These are phyloP conservation scores for Liriodendron chinense DNA, from an alignment of 164 flowering plant species.

Conservation along the genomic window DNA sequence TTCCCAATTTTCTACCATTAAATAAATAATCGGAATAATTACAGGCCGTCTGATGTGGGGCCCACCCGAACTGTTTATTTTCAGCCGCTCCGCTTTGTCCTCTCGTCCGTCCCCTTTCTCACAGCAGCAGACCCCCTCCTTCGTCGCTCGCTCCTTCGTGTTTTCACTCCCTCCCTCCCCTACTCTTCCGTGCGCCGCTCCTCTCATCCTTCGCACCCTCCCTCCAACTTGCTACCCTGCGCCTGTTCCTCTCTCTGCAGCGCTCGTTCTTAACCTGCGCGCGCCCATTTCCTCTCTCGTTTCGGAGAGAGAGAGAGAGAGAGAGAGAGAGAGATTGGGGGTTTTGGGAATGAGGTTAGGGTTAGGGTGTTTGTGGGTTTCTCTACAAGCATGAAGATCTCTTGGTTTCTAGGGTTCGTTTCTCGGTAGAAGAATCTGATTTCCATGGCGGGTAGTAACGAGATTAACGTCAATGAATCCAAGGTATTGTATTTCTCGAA, in stretches of 20 bases:
- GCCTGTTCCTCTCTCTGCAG: not conserved
- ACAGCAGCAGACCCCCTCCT: not conserved
- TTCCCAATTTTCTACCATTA: not conserved
- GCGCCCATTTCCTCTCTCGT: not conserved
- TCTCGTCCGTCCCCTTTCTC: constrained; percentile 8
- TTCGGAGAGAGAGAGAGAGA: not conserved
- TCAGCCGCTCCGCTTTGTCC: constrained; percentile 16
- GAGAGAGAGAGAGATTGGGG: constrained; percentile 1
- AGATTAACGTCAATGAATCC: constrained; percentile 55
- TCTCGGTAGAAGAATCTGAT: not conserved
- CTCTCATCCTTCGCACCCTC: not conserved
- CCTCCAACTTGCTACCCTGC: not conserved
- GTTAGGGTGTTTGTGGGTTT: not conserved
- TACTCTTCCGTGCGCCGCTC: not conserved
- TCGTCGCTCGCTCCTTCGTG: not conserved
- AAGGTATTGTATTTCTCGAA: constrained; percentile 32
- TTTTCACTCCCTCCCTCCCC: not conserved
- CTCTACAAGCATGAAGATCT: not conserved
- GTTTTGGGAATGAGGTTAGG: not conserved
- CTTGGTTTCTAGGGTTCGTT: not conserved
- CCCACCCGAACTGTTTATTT: constrained; percentile 10
- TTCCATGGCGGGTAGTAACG: constrained; percentile 53
- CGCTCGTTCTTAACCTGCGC: not conserved
- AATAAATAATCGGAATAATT: not conserved
- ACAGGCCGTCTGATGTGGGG: constrained; percentile 3